A percentile compares a stretch with the other conserved stretches of the same genome.
Evolutionary conservation across 1,284 basidiomycete species (phyloP).

Genomic region (Fistulina hepatica): DNA sequence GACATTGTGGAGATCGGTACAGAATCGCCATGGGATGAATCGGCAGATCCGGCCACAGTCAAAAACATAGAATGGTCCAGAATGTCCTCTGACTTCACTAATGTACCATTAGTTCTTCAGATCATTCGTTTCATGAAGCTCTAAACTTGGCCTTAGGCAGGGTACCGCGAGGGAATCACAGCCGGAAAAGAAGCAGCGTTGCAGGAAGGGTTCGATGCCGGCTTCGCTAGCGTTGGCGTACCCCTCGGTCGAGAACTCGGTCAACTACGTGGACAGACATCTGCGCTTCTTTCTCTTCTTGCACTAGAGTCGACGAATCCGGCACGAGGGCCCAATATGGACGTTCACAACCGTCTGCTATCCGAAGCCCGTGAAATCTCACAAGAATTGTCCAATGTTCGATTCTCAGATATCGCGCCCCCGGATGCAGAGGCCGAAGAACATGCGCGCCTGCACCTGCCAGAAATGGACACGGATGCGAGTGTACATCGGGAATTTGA

Average conservation of each 20-base stretch:
- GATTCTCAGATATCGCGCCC: constrained; percentile 56
- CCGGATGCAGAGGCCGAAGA: constrained; percentile 61
- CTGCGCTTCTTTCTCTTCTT: constrained; percentile 49
- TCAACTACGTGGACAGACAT: constrained; percentile 51
- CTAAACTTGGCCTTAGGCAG: constrained; percentile 39
- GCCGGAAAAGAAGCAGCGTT: constrained; percentile 73
- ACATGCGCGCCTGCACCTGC: constrained; percentile 55
- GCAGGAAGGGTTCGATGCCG: constrained; percentile 74
- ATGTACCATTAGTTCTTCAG: constrained; percentile 31
- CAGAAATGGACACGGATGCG: constrained; percentile 19
- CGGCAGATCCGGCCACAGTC: constrained; percentile 20
- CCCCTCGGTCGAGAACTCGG: constrained; percentile 69
- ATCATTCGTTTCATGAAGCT: background rate
- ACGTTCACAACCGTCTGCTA: constrained; percentile 12
- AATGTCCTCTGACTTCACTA: constrained; percentile 55
- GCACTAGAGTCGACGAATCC: constrained; percentile 16
- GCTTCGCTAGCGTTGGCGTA: constrained; percentile 60
- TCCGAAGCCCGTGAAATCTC: constrained; percentile 43
- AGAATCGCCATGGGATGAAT: constrained; percentile 47
- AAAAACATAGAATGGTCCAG: constrained; percentile 51
- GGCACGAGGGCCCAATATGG: constrained; percentile 3
- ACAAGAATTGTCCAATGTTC: constrained; percentile 41
- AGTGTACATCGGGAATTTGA: too few species aligned
- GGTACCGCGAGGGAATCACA: constrained; percentile 82
- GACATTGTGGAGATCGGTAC: background rate